Evolutionary conservation across 495 filamentous ascomycete genomes (phyloP).

Genomic region (Xylaria acuta): DNA sequence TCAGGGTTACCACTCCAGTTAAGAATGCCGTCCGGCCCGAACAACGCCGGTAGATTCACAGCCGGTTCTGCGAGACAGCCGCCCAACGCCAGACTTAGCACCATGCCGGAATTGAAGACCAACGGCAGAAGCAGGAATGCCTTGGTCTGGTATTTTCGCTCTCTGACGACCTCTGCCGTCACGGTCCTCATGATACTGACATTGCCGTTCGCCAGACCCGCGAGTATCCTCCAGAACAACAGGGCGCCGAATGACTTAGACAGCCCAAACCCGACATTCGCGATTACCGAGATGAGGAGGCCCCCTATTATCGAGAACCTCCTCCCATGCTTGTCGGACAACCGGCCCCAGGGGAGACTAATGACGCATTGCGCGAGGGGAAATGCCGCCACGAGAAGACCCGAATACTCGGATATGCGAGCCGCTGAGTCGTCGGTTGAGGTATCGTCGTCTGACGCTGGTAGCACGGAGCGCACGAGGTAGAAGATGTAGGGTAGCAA

Average conservation of each 20-base stretch:
- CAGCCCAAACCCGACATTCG: slow-evolving; percentile 76
- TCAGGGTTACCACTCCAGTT: slow-evolving; percentile 38
- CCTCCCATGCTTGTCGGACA: slow-evolving; percentile 74
- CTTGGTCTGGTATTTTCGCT: slow-evolving; percentile 71
- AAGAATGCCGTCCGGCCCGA: slow-evolving; percentile 58
- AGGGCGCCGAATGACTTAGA: slow-evolving; percentile 72
- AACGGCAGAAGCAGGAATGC: slow-evolving; percentile 84
- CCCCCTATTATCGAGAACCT: slow-evolving; percentile 77
- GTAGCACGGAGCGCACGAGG: slow-evolving; percentile 59
- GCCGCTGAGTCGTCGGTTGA: slow-evolving; percentile 38
- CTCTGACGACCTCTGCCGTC: slow-evolving; percentile 71
- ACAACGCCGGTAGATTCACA: slow-evolving; percentile 66
- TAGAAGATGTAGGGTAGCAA: slow-evolving; percentile 64
- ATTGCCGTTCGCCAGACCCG: slow-evolving; percentile 77
- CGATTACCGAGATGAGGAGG: slow-evolving; percentile 70
- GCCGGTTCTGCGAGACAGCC: slow-evolving; percentile 77
- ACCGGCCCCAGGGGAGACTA: slow-evolving; percentile 75
- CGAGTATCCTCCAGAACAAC: slow-evolving; percentile 69
- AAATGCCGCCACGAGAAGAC: slow-evolving; percentile 77
- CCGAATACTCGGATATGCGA: slow-evolving; percentile 58
- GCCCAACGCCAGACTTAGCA: slow-evolving; percentile 61
- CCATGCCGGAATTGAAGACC: slow-evolving; percentile 77
- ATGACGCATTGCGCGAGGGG: slow-evolving; percentile 74
- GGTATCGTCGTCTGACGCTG: slow-evolving; percentile 29
- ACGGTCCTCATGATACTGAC: slow-evolving; percentile 83